Evolutionary conservation across 2,329 filamentous ascomycete species (phyloP), one percentile per base, ranked within the genome.

Genomic region (Ceratocystiopsis minuta): DNA sequence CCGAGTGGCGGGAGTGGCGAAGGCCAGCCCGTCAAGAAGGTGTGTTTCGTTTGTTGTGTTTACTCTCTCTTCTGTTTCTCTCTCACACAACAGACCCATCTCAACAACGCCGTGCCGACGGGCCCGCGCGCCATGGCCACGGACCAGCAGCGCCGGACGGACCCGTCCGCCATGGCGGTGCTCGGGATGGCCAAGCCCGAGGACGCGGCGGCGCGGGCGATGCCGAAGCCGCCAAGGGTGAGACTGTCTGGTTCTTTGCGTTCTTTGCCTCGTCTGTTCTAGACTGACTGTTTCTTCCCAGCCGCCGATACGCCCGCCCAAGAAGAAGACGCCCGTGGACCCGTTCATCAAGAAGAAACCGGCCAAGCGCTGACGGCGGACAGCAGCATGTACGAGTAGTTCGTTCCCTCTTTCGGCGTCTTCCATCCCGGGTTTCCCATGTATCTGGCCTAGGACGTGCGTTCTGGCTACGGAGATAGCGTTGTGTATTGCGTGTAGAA

Each of bases 81-180:
- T n/a, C 34, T 31, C 32, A 41, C 34, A 28, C 31, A 13, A 18
- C 4, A 41, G 34, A 16, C 38, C 18, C 39, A 37, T 7, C 43
- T 36, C 24, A 28, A 28, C 24, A 28, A 28, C 7, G 24, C 24
- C 24, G 11, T 28, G 7, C 24, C 24, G 6, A 28, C 24, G 24
- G 24, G 24, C 36, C 40, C 46, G 3, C 36, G 43, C 17, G 53
- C 46, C 40, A 47, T 49, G 13, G 5, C 5, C 48, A 52, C 17
- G 28, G 36, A 20, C 37, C 24, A 28, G 24, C 49, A 45, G 20
- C 52, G 53, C 36, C 52, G 57, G 10, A 55, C 51, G 10, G 68
- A 72, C 42, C 67, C 67, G 2, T 67, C 67, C 2, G 68, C 67
- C 16, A 67, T 70, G 65, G 62, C 66, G 43, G 62, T 66, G 16